Conservation (phyloP, 805 yeast species). For the Lipomyces starkeyi region DNA sequence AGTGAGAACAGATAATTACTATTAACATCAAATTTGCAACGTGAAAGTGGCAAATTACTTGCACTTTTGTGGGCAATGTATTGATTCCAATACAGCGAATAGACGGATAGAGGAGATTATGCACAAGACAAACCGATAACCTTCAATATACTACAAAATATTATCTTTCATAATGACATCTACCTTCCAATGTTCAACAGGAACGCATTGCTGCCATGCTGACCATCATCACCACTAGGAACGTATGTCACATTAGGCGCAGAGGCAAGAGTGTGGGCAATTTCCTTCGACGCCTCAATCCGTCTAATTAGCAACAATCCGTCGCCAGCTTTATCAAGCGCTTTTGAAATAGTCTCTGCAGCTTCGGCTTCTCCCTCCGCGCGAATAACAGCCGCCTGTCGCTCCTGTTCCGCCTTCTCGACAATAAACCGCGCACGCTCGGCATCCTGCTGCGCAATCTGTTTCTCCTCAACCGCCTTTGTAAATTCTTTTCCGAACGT, state of each 20-base stretch:
- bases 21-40: background rate
- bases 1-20: background rate
- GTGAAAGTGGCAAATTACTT: background rate
- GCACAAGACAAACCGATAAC: background rate
- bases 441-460: slow-evolving; percentile 99
- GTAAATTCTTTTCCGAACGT: slow-evolving; percentile 97
- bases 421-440: slow-evolving; percentile 93
- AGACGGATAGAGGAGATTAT: slow-evolving; percentile 1
- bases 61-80: background rate
- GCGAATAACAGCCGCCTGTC: slow-evolving; percentile 91
- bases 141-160: background rate
- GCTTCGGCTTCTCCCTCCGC: slow-evolving; percentile 99
- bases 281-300: slow-evolving; percentile 95
- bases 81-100: background rate
- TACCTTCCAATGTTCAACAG: slow-evolving; percentile 45
- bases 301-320: slow-evolving; percentile 92
- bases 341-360: slow-evolving; percentile 92
- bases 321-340: slow-evolving; percentile 92
- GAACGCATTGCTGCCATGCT: slow-evolving; percentile 41
- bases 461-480: slow-evolving; percentile 97
- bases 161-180: background rate
- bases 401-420: slow-evolving; percentile 96
- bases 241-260: slow-evolving; percentile 88
- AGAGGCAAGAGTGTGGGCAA: slow-evolving; percentile 83
- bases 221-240: slow-evolving; percentile 52